A percentile compares a stretch with the other conserved stretches of the same genome.
These are phyloP conservation scores for Chloranthus sessilifolius DNA, from an alignment of 164 flowering plant genomes.

Conservation along the genomic window DNA sequence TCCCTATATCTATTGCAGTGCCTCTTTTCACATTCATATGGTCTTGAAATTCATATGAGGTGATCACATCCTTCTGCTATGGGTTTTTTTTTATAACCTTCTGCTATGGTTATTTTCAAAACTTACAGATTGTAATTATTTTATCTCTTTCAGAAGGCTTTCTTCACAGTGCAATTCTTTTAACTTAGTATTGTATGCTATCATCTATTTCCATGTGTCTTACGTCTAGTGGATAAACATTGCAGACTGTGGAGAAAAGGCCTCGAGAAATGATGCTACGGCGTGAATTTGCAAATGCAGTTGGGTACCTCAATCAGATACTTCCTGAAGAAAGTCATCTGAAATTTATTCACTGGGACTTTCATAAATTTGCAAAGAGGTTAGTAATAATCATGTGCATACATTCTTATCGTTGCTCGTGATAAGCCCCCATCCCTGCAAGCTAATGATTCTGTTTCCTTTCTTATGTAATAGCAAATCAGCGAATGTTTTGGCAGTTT, in stretches of 20 bases:
- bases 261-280: slow-evolving; percentile 99
- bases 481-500: slow-evolving; percentile 94
- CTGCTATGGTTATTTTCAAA: no score
- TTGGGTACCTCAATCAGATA: slow-evolving; percentile 86
- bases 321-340: slow-evolving; percentile 76
- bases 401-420: neutral
- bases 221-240: slow-evolving; percentile 1
- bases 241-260: slow-evolving; percentile 96
- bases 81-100: no score
- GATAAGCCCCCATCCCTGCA: neutral
- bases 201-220: neutral
- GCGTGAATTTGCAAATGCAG: slow-evolving; percentile 94
- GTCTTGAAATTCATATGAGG: no score
- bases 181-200: neutral
- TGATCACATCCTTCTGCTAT: no score
- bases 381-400: slow-evolving; percentile 17
- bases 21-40: no score
- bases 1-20: no score
- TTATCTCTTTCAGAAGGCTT: neutral
- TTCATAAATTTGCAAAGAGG: slow-evolving; percentile 97
- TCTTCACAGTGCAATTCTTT: neutral
- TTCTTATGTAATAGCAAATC: slow-evolving; percentile 60
- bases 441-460: slow-evolving; percentile 23
- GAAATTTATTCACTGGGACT: slow-evolving; percentile 96
- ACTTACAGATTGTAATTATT: no score